Base-by-base conservation (phyloP, 805 yeast species). In the Lachancea quebecensis region DNA sequence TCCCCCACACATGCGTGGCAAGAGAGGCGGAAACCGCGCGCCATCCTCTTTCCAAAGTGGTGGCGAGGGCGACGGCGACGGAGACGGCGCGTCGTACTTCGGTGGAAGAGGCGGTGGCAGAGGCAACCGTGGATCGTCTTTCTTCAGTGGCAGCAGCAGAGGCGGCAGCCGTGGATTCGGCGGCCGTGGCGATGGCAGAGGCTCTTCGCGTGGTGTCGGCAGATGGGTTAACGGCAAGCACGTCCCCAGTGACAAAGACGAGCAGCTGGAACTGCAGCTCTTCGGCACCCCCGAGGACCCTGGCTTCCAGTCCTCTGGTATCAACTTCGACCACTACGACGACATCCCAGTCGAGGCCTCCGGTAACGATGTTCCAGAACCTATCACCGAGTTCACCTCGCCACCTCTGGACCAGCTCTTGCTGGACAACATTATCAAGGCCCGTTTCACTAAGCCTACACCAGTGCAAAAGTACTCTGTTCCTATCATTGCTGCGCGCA, bases 281-380 rank as follows among this genome's bases (percentile, higher is more conserved):
- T 95, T 85, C 58, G 99, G 99, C 60, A 95, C 82, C 59, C 64
- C 71, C 29, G 71, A 69, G 35, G 75, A 73, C 51, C 75, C 88
- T 57, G 60, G 65, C 34, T 80, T 82, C 73, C 96, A 86, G 74
- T 81, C 95, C 43, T 85, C 96, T 33, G 99, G 99, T 77, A 93
- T 93, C 71, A 93, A 93, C 74, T 93, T 93, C 63, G 99, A 95
- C 69, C 89, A 87, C 75, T 93, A 93, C 70, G 99, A 93, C 67
- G 98, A 95, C 49, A 93, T 93, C 53, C 99, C 99, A 50, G 97
- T 93, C 52, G 98, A 93, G 71, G 99, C 97, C 41, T 71, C 95
- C 40, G 99, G 99, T 71, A 84, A 83, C 34, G 79, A 84, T 50
- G 95, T 88, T 45, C 99, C 99, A 50, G 98, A 90, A 64, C 89